Evolutionary conservation across 306 rosid genomes (phyloP).

Genomic region (Citrullus amarus): DNA sequence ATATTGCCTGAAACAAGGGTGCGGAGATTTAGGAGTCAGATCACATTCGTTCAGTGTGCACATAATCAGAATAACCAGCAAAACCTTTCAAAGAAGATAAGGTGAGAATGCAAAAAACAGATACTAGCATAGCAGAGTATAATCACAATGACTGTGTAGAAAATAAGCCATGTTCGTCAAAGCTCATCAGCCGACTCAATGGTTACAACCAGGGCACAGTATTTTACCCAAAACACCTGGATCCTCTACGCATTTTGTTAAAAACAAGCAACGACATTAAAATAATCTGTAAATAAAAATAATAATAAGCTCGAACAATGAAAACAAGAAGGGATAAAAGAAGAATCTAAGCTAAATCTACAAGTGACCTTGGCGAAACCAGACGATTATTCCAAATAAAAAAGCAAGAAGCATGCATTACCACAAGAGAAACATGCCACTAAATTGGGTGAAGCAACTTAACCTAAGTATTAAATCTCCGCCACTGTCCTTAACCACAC

Average conservation of each 20-base stretch:
- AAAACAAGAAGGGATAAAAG: not conserved
- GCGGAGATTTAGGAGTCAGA: not conserved
- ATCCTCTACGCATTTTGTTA: not conserved
- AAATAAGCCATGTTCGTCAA: not conserved
- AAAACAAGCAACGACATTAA: not conserved
- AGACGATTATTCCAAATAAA: not conserved
- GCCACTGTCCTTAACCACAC: not conserved
- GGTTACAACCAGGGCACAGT: not conserved
- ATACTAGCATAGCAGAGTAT: not conserved
- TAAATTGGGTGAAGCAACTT: not conserved
- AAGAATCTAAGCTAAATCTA: not conserved
- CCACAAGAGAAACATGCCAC: not conserved
- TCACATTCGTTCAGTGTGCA: not conserved
- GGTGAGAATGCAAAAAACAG: not conserved
- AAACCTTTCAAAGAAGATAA: not conserved
- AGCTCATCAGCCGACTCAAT: not conserved
- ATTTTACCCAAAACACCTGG: not conserved
- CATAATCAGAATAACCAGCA: not conserved
- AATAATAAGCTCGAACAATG: not conserved
- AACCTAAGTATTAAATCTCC: not conserved
- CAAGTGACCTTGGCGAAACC: not conserved
- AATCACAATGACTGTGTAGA: not conserved
- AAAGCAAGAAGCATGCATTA: not conserved
- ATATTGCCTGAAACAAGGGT: constrained; percentile 9
- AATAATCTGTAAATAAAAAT: not conserved